Conservation (phyloP, 805 yeast genomes). For the Lipomyces anomalus region DNA sequence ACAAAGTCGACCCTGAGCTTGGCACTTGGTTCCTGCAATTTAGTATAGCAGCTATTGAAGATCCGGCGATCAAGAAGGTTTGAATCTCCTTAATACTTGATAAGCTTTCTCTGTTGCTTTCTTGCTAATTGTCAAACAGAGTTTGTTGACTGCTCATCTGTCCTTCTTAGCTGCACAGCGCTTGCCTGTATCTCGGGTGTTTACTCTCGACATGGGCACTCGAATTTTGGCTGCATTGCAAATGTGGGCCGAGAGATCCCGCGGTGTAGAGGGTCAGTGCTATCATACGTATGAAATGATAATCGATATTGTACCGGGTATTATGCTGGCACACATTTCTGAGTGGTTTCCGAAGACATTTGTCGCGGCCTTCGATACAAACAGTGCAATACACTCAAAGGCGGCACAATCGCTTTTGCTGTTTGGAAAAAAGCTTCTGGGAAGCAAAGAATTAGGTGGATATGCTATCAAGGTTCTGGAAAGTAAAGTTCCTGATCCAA, state of each 20-base stretch:
- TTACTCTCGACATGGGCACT: slow-evolving; percentile 4
- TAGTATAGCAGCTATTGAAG: neutral
- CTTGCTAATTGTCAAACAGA: neutral
- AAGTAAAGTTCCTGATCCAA: neutral
- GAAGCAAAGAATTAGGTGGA: slow-evolving; percentile 3
- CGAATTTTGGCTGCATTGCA: slow-evolving; percentile 9
- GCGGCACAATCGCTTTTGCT: slow-evolving; percentile 8
- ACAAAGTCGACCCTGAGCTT: neutral
- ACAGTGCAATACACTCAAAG: slow-evolving; percentile 8
- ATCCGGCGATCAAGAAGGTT: neutral
- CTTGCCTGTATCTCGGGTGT: slow-evolving; percentile 3
- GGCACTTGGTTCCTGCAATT: neutral
- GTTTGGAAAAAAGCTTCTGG: slow-evolving; percentile 6
- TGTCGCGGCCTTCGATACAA: slow-evolving; percentile 6
- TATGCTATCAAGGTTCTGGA: slow-evolving; percentile 9
- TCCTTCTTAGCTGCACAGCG: slow-evolving; percentile 10
- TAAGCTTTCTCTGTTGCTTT: neutral
- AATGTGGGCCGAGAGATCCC: slow-evolving; percentile 3
- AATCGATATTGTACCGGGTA: neutral
- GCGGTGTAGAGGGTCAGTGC: slow-evolving; percentile 11
- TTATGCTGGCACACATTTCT: slow-evolving; percentile 11
- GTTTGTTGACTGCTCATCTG: slow-evolving; percentile 6
- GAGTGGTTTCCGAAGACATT: slow-evolving; percentile 18
- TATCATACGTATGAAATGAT: slow-evolving; percentile 9
- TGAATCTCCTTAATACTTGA: slow-evolving; percentile 1